Evolutionary conservation across 108 stramenopile species (phyloP), one percentile per base, ranked within the genome.

Genomic region (Cafeteria roenbergensis): DNA sequence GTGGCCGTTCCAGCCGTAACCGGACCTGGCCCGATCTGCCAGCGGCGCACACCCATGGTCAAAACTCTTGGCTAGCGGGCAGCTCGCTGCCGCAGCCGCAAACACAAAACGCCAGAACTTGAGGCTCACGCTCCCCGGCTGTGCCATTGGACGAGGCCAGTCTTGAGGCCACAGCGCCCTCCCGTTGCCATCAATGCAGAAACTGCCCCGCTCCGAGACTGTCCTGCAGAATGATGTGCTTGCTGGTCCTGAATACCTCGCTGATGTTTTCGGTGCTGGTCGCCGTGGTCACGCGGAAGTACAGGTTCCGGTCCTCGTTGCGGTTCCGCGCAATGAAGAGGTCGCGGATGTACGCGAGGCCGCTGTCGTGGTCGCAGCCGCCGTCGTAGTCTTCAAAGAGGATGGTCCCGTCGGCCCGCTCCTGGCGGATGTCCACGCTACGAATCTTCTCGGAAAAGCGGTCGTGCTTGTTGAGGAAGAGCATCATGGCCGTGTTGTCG

Each of bases 161-260:
- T n/a, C n/a, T n/a, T n/a, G n/a, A n/a, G n/a, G n/a, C n/a, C n/a
- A n/a, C n/a, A n/a, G n/a, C n/a, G n/a, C n/a, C n/a, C n/a, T n/a
- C n/a, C n/a, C n/a, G n/a, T n/a, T n/a, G n/a, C n/a, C n/a, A n/a
- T n/a, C n/a, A n/a, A n/a, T n/a, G n/a, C 65, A 66, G 55, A 64
- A 78, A 78, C 33, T 70, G 73, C 21, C 34, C 34, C 25, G 50
- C 55, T 17, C 34, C 34, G 3, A 84, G 54, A 72, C 75, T 84
- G 33, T 70, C 63, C 52, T 77, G 81, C 69, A 85, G 76, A 55
- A 86, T 82, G 34, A 86, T 86, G 34, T 86, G 83, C 73, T 82
- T 84, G 51, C 83, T 85, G 37, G 86, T 81, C 65, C 83, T 83
- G 79, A 84, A 87, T 36, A 87, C 86, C 61, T 83, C 80, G 35